Base-by-base conservation (phyloP, 345 rosid genomes). In the Pugionium cornutum region DNA sequence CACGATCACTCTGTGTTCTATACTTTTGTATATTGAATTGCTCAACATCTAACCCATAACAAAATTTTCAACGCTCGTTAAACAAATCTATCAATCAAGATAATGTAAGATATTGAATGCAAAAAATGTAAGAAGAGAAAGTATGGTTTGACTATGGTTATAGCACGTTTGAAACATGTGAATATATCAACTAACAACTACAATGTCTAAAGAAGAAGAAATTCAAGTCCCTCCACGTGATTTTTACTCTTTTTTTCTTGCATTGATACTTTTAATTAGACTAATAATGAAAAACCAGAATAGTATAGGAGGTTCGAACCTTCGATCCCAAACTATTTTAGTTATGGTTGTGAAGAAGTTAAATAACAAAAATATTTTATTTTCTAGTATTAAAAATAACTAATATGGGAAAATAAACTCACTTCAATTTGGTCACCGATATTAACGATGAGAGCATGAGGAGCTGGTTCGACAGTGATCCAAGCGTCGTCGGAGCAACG, bases 401-500 rank as follows among this genome's bases (percentile, higher is more conserved):
- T 10, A 7, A 51, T 6, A 49, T 18, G 29, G 40, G 4, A 55
- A 50, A 47, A 34, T 18, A 36, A 18, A 18, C 29, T 74, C 55
- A 89, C 96, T 88, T 92, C 91, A 74, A 88, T 70, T 79, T 92
- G 98, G 68, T 92, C 98, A 2, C 98, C 98, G 27, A 92, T 79
- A 58, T 92, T 92, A 76, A 89, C 83, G 35, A 92, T 83, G 48
- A 92, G 79, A 29, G 96, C 97, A 53, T 89, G 80, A 0, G 64
- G 77, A 35, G 80, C 87, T 0, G 97, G 97, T 53, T 87, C 81
- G 2, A 89, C 95, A 2, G 91, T 84, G 70, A 89, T 79, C 98
- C 97, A 89, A 1, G 62, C 18, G 6, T 66, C 81, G 7, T 80
- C 82, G 2, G 66, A 81, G 63, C 71, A 78, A 9, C 84, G 88